Evolutionary conservation across 2,329 filamentous ascomycete species (phyloP).

Genomic region (Thielaviopsis cerberus): DNA sequence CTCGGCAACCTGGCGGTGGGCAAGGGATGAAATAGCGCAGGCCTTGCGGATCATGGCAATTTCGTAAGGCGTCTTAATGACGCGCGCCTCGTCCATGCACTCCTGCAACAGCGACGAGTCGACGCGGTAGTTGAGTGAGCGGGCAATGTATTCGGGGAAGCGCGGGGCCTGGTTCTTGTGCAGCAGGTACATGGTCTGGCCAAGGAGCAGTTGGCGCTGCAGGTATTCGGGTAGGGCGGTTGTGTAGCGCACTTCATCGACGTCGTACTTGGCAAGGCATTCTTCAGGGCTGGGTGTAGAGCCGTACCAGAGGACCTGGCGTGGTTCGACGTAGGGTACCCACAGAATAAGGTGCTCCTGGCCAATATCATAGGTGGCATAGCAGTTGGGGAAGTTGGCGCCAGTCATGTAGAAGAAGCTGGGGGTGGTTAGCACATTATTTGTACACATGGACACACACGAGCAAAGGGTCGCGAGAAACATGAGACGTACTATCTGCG

Average conservation of each 20-base stretch:
- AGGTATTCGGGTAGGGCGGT: conserved; percentile 32
- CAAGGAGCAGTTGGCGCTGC: conserved; percentile 18
- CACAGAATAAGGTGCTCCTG: conserved; percentile 50
- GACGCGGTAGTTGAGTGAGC: conserved; percentile 20
- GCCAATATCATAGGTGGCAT: conserved; percentile 37
- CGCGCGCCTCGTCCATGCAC: conserved; percentile 63
- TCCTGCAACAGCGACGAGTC: conserved; percentile 37
- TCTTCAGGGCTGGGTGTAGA: conserved; percentile 40
- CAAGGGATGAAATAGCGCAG: conserved; percentile 58
- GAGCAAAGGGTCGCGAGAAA: background rate
- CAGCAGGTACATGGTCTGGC: conserved; percentile 26
- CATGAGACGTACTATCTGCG: conserved; percentile 32
- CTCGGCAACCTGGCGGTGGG: conserved; percentile 55
- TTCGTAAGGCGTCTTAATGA: conserved; percentile 75
- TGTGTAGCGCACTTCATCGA: conserved; percentile 50
- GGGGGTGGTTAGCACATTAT: conserved; percentile 8
- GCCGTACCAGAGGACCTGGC: conserved; percentile 45
- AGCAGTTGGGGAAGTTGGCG: conserved; percentile 34
- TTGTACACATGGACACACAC: too few species aligned
- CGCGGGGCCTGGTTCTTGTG: conserved; percentile 26
- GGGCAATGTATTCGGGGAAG: conserved; percentile 21
- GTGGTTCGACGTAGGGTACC: conserved; percentile 49
- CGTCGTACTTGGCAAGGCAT: conserved; percentile 42
- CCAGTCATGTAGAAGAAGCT: conserved; percentile 43
- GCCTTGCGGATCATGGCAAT: conserved; percentile 64